A percentile compares a stretch with the other conserved stretches of the same genome.
phyloP scores from a whole-genome alignment of 1,284 basidiomycete genomes.

The Leccinum variabile region DNA sequence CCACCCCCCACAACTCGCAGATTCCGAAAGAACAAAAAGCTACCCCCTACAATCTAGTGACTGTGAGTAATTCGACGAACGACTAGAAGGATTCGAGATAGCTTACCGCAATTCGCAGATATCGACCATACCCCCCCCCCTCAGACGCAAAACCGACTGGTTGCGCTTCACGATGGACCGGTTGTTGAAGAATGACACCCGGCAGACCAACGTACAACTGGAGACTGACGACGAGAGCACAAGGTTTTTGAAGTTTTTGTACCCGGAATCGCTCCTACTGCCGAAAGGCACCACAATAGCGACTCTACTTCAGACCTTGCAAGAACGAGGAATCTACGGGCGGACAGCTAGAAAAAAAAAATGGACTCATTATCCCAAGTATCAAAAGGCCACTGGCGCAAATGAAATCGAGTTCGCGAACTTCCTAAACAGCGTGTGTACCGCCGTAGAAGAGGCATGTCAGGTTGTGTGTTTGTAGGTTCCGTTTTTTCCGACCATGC shows the following conservation, averaged over 20 bases:
- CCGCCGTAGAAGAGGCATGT: background rate
- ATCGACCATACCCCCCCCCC: background rate
- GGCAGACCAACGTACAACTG: background rate
- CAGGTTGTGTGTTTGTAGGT: background rate
- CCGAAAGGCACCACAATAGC: background rate
- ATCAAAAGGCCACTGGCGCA: background rate
- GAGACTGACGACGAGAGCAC: background rate
- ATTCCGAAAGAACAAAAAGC: no score
- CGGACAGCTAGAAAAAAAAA: no score
- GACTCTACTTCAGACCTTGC: no score
- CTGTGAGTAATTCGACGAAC: background rate
- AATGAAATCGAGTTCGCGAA: background rate
- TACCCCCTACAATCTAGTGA: slow-evolving; percentile 1
- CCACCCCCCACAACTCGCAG: background rate
- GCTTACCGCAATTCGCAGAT: background rate
- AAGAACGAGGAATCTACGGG: no score
- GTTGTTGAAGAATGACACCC: background rate
- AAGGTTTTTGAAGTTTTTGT: background rate
- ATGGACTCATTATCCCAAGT: no score
- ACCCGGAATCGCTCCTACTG: background rate
- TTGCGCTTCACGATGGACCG: background rate
- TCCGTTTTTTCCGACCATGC: background rate
- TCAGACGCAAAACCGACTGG: slow-evolving; percentile 1
- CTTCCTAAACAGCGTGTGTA: background rate
- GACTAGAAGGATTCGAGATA: background rate